These are phyloP conservation scores for Lodderomyces parapsilosis DNA, from an alignment of 1,139 yeast species.

Conservation along the genomic window DNA sequence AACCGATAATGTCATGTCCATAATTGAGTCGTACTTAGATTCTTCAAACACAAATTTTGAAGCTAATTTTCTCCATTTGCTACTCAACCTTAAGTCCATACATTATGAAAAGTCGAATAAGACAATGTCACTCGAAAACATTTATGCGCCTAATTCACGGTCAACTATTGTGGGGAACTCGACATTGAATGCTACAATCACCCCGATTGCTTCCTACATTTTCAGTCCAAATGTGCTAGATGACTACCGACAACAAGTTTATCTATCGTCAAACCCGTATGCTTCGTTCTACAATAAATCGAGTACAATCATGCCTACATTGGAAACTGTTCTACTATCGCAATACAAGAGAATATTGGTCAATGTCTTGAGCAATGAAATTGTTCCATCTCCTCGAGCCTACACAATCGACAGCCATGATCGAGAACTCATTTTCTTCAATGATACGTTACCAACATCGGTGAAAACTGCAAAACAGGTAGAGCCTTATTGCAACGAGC, in stretches of 20 bases:
- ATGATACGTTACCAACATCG: slow-evolving; percentile 15
- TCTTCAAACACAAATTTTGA: slow-evolving; percentile 56
- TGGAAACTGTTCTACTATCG: slow-evolving; percentile 41
- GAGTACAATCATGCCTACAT: slow-evolving; percentile 33
- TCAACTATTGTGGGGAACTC: slow-evolving; percentile 25
- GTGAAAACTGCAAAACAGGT: slow-evolving; percentile 11
- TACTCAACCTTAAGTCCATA: slow-evolving; percentile 45
- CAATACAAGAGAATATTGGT: slow-evolving; percentile 42
- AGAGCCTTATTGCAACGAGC: slow-evolving; percentile 6
- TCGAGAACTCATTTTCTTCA: slow-evolving; percentile 20
- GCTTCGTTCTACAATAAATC: slow-evolving; percentile 23
- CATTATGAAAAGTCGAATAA: slow-evolving; percentile 11
- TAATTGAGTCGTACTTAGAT: slow-evolving; percentile 37
- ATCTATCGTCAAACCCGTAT: background rate
- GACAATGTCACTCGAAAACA: slow-evolving; percentile 10
- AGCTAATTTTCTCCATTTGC: slow-evolving; percentile 53
- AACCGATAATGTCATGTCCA: slow-evolving; percentile 34
- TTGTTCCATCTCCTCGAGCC: slow-evolving; percentile 17
- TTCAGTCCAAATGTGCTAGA: slow-evolving; percentile 29
- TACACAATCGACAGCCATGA: slow-evolving; percentile 24
- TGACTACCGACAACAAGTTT: slow-evolving; percentile 7
- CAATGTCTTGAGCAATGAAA: slow-evolving; percentile 29
- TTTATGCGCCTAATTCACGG: slow-evolving; percentile 9
- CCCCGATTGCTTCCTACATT: slow-evolving; percentile 19
- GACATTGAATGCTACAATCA: slow-evolving; percentile 26